A percentile compares a stretch with the other conserved stretches of the same genome.
Evolutionary conservation across 495 filamentous ascomycete species (phyloP).

Genomic region (Hyaloscypha variabilis): DNA sequence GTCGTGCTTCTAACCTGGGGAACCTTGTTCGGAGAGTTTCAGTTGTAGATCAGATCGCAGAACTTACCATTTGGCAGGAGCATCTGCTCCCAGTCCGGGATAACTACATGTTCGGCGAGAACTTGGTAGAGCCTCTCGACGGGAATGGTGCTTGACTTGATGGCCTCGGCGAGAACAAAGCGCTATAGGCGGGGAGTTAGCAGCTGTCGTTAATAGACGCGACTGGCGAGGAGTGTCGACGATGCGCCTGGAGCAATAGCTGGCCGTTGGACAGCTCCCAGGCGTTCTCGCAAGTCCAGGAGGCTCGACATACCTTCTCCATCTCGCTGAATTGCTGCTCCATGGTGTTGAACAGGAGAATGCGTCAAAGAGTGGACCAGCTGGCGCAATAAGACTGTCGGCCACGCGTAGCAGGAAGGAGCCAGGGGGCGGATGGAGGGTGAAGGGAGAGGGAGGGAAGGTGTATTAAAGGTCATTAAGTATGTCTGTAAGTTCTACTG

Average conservation of each 20-base stretch:
- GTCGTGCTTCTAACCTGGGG: constrained; percentile 22
- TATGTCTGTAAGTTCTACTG: constrained; percentile 20
- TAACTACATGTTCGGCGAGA: constrained; percentile 23
- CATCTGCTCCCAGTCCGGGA: constrained; percentile 29
- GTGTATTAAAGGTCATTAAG: constrained; percentile 33
- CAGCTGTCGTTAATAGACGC: constrained; percentile 33
- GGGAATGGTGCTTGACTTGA: constrained; percentile 53
- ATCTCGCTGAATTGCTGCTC: constrained; percentile 26
- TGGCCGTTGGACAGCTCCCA: constrained; percentile 8
- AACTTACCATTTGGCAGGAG: constrained; percentile 32
- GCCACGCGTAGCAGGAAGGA: constrained; percentile 17
- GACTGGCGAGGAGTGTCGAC: constrained; percentile 16
- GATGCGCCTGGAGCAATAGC: constrained; percentile 19
- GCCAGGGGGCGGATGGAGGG: constrained; percentile 9
- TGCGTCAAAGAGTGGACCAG: constrained; percentile 1
- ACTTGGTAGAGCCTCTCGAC: constrained; percentile 32
- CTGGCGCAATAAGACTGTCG: constrained; percentile 18
- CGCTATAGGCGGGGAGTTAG: constrained; percentile 39
- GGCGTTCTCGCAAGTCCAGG: not conserved
- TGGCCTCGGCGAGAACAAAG: constrained; percentile 56
- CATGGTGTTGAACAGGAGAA: constrained; percentile 15
- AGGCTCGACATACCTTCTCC: constrained; percentile 28
- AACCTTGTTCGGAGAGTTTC: constrained; percentile 24
- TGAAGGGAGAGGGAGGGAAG: constrained; percentile 16
- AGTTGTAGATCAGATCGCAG: constrained; percentile 10